Conservation (phyloP, 495 filamentous ascomycete species). For the Aspergillus conjunctus region DNA sequence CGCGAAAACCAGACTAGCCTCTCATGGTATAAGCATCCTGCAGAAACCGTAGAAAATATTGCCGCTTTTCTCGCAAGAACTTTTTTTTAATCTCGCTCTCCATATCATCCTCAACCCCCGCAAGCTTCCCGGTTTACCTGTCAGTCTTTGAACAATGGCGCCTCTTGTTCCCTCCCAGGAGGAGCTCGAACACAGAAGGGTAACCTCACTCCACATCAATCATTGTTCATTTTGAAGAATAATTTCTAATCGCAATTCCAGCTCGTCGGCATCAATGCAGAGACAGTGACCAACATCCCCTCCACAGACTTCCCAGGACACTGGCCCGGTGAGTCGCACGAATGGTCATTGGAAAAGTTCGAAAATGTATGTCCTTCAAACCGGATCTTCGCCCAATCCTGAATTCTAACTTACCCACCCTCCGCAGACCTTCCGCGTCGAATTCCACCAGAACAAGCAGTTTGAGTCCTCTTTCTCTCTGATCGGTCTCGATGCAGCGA, state of each 20-base stretch:
- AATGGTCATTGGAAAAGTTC: conserved; percentile 81
- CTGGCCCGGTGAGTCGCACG: conserved; percentile 86
- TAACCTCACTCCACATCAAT: conserved; percentile 23
- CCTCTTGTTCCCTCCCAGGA: conserved; percentile 50
- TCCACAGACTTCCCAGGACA: conserved; percentile 89
- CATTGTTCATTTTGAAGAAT: not conserved
- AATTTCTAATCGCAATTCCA: conserved; percentile 41
- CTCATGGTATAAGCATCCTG: conserved; percentile 2
- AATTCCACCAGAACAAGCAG: conserved; percentile 79
- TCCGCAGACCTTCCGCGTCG: conserved; percentile 63
- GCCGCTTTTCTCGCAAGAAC: conserved; percentile 41
- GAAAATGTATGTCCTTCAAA: conserved; percentile 46
- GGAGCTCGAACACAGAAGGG: conserved; percentile 54
- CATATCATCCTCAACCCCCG: conserved; percentile 16
- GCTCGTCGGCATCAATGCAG: conserved; percentile 82
- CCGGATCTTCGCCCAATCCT: not conserved
- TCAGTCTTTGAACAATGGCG: conserved; percentile 40
- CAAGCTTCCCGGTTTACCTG: conserved; percentile 20
- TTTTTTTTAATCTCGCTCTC: conserved; percentile 33
- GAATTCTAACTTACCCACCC: conserved; percentile 19
- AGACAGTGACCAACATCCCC: conserved; percentile 85
- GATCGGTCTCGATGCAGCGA: conserved; percentile 84
- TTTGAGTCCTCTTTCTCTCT: conserved; percentile 84
- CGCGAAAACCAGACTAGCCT: not conserved
- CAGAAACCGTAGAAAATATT: conserved; percentile 43